phyloP scores from a whole-genome alignment of 148 eudicot genomes.

The Rhododendron henanense region DNA sequence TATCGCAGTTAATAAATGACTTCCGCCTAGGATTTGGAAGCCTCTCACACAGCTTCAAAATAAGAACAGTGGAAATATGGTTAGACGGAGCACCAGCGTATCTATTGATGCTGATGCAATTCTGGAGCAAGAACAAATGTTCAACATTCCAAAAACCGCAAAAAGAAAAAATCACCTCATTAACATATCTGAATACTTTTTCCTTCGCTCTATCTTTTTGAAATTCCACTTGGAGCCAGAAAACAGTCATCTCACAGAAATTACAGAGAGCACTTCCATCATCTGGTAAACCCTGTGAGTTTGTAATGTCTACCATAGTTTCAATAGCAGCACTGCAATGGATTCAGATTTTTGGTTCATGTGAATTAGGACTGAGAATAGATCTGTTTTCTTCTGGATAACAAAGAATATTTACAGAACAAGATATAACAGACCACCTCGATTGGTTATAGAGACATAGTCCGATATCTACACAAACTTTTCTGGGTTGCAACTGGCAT shows the following conservation, averaged over 20 bases:
- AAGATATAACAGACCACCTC: conserved; percentile 19
- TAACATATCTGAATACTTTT: conserved; percentile 18
- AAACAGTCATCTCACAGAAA: conserved; percentile 35
- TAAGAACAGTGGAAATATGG: background rate
- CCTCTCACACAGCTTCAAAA: conserved; percentile 39
- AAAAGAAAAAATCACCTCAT: conserved; percentile 21
- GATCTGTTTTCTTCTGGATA: background rate
- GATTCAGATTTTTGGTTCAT: background rate
- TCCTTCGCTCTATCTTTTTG: conserved; percentile 22
- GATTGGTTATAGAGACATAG: conserved; percentile 21
- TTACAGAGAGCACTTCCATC: conserved; percentile 20
- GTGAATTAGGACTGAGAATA: background rate
- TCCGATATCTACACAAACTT: conserved; percentile 21
- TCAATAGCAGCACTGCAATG: conserved; percentile 12
- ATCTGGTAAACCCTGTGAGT: conserved; percentile 4
- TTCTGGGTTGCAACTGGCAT: conserved; percentile 30
- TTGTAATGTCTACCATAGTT: conserved; percentile 1
- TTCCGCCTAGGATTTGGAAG: conserved; percentile 35
- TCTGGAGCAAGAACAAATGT: background rate
- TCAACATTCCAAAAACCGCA: too few relatives aligned
- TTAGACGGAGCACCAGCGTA: background rate
- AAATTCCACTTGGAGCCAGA: conserved; percentile 31
- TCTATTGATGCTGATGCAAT: background rate
- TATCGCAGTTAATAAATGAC: conserved; percentile 31
- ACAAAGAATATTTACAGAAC: background rate